Conservation (phyloP, 164 flowering plant species). For the Tinospora cordifolia region DNA sequence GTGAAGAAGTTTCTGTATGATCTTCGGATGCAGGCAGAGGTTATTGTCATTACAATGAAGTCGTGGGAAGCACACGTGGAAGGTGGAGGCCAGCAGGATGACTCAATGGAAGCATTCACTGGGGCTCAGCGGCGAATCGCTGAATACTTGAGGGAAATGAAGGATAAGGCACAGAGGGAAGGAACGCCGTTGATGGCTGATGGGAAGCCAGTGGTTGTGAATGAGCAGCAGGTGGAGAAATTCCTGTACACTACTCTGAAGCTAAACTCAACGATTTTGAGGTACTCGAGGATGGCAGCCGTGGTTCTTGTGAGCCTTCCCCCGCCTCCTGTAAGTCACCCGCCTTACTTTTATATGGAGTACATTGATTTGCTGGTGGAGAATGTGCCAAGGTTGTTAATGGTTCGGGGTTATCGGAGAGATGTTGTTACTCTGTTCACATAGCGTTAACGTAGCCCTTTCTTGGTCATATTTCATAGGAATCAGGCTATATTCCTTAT, state of each 20-base stretch:
- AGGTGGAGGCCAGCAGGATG: constrained; percentile 58
- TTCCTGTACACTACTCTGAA: constrained; percentile 83
- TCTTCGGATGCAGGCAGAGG: constrained; percentile 99
- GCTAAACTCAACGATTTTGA: constrained; percentile 78
- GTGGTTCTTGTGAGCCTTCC: constrained; percentile 94
- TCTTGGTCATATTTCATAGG: not conserved
- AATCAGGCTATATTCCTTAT: not conserved
- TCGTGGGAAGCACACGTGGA: constrained; percentile 74
- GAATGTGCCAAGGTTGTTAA: constrained; percentile 84
- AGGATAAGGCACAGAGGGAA: constrained; percentile 40
- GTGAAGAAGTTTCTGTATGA: constrained; percentile 92
- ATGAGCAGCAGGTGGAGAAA: constrained; percentile 90
- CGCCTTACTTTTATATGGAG: constrained; percentile 94
- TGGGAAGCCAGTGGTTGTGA: constrained; percentile 63
- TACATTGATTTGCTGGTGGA: constrained; percentile 93
- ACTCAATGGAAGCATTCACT: constrained; percentile 71
- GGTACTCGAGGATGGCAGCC: constrained; percentile 95
- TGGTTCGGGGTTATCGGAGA: constrained; percentile 90
- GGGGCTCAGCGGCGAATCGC: constrained; percentile 61
- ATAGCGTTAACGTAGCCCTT: constrained; percentile 32
- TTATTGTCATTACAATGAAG: constrained; percentile 83
- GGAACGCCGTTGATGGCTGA: constrained; percentile 62
- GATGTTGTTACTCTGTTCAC: constrained; percentile 96
- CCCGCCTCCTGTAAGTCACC: constrained; percentile 83
- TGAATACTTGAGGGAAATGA: constrained; percentile 51